phyloP scores from a whole-genome alignment of 805 yeast species.

The Hanseniaspora pseudoguilliermondii region DNA sequence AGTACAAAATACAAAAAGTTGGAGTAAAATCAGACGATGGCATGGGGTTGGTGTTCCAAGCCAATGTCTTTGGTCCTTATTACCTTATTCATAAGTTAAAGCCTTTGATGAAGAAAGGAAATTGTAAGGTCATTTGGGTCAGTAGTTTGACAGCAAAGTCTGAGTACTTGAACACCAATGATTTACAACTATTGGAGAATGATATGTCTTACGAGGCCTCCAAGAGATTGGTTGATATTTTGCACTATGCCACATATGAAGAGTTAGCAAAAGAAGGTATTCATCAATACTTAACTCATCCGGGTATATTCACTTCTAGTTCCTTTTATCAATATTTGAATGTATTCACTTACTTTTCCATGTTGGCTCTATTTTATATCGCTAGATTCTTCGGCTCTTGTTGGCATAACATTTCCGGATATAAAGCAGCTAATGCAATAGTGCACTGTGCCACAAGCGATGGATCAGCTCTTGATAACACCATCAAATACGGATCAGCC shows the following conservation, averaged over 20 bases:
- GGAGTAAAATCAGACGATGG: constrained; percentile 71
- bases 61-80: constrained; percentile 93
- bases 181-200: constrained; percentile 54
- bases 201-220: constrained; percentile 81
- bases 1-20: constrained; percentile 66
- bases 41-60: constrained; percentile 80
- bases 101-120: constrained; percentile 38
- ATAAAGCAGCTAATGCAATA: constrained; percentile 81
- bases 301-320: constrained; percentile 82
- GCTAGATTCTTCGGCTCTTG: constrained; percentile 75
- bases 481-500: constrained; percentile 62
- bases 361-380: constrained; percentile 69
- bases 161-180: constrained; percentile 57
- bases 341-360: constrained; percentile 68
- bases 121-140: constrained; percentile 72
- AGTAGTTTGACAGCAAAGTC: constrained; percentile 74
- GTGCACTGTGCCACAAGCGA: constrained; percentile 51
- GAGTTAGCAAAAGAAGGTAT: constrained; percentile 41
- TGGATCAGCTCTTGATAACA: constrained; percentile 30
- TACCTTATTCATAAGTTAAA: constrained; percentile 58
- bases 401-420: constrained; percentile 81
- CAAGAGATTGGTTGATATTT: constrained; percentile 69
- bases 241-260: constrained; percentile 61
- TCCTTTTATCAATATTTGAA: constrained; percentile 68
- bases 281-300: constrained; percentile 70